Conservation (phyloP, 1,139 yeast genomes). For the Taphrina deformans region DNA sequence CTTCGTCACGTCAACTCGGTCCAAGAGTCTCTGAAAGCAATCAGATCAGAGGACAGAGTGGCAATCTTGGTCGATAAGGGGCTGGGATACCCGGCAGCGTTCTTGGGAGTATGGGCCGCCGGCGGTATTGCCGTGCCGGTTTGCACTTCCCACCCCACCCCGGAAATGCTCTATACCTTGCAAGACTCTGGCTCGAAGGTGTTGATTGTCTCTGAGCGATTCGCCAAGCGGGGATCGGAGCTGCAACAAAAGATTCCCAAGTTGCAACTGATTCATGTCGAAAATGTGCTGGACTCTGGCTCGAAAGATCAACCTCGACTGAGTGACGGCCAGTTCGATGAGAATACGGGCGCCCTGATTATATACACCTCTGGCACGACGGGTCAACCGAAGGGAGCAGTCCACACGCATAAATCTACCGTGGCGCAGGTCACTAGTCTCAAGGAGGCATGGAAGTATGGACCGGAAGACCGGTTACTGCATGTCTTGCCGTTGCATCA, state of each 20-base stretch:
- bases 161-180: conserved; percentile 33
- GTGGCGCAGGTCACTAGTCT: conserved; percentile 46
- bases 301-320: neutral
- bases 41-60: conserved; percentile 22
- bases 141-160: conserved; percentile 34
- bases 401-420: conserved; percentile 45
- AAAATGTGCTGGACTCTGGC: neutral
- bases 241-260: neutral
- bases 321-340: neutral
- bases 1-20: conserved; percentile 2
- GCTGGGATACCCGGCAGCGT: conserved; percentile 21
- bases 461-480: conserved; percentile 42
- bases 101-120: conserved; percentile 33
- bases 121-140: conserved; percentile 36
- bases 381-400: conserved; percentile 48
- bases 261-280: neutral
- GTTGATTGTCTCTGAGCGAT: conserved; percentile 15
- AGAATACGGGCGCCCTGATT: conserved; percentile 40
- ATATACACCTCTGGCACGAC: conserved; percentile 48
- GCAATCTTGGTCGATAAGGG: conserved; percentile 31
- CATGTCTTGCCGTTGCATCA: conserved; percentile 48
- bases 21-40: neutral
- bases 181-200: conserved; percentile 16
- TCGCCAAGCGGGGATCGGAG: neutral
- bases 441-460: conserved; percentile 46